A percentile compares a stretch with the other conserved stretches of the same genome.
Evolutionary conservation across 1,284 basidiomycete species (phyloP).

Genomic region (Leccinum ambiguum): DNA sequence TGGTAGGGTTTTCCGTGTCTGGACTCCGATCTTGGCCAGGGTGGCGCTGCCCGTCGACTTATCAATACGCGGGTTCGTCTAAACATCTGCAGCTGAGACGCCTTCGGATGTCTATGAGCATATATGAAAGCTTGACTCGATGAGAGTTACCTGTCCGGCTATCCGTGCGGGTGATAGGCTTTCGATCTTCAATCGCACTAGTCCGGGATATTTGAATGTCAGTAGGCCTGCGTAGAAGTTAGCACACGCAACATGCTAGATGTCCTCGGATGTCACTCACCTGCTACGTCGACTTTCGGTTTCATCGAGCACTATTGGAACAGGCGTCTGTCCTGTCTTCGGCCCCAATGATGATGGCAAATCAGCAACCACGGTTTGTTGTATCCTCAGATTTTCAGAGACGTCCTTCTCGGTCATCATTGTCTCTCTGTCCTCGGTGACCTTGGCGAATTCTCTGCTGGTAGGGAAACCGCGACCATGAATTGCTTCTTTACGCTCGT

Average conservation of each 20-base stretch:
- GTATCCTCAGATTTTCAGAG: background rate
- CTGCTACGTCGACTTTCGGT: background rate
- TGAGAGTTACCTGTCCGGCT: background rate
- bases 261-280: conserved; percentile 1
- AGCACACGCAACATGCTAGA: too few relatives aligned
- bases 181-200: background rate
- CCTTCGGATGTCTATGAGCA: conserved; percentile 8
- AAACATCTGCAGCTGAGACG: background rate
- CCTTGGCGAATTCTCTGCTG: background rate
- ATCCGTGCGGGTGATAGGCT: background rate
- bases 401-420: background rate
- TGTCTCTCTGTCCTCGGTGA: background rate
- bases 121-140: background rate
- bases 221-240: conserved; percentile 2
- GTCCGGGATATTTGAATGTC: background rate
- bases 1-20: background rate
- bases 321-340: background rate
- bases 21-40: background rate
- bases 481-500: background rate
- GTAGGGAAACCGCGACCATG: background rate
- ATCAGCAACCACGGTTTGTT: background rate
- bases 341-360: background rate
- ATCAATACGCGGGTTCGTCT: background rate
- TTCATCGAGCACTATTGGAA: background rate
- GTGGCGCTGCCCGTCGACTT: background rate